These are phyloP conservation scores for Cladophialophora bantiana DNA, from an alignment of 2,329 filamentous ascomycete species.

Conservation along the genomic window DNA sequence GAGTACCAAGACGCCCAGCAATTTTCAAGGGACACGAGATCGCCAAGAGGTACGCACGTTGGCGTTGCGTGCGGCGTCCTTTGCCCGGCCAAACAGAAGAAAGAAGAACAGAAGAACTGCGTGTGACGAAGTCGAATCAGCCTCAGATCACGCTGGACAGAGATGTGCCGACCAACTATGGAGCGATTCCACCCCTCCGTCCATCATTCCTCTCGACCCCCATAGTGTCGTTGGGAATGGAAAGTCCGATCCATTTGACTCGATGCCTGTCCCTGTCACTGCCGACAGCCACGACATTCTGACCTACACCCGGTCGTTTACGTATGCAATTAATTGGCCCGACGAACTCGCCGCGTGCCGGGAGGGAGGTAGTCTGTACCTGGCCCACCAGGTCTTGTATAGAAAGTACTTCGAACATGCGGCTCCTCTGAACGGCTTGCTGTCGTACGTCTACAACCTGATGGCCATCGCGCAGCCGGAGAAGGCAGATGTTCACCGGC, in stretches of 20 bases:
- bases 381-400: neutral
- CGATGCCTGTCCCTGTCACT: slow-evolving; percentile 5
- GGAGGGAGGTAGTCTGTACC: slow-evolving; percentile 10
- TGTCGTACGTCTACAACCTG: slow-evolving; percentile 19
- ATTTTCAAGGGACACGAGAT: slow-evolving; percentile 12
- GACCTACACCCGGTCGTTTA: slow-evolving; percentile 11
- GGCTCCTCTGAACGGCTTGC: slow-evolving; percentile 9
- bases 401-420: slow-evolving; percentile 14
- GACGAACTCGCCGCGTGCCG: slow-evolving; percentile 15
- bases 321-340: slow-evolving; percentile 17
- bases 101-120: slow-evolving; percentile 8
- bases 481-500: slow-evolving; percentile 4
- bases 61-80: slow-evolving; percentile 15
- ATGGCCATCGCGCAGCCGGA: slow-evolving; percentile 18
- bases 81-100: slow-evolving; percentile 13
- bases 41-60: slow-evolving; percentile 15
- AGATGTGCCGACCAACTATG: no score
- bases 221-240: neutral
- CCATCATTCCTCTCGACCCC: neutral
- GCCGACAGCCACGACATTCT: slow-evolving; percentile 11
- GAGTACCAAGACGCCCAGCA: slow-evolving; percentile 13
- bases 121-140: neutral
- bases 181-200: neutral
- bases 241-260: slow-evolving; percentile 12
- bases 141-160: neutral